A percentile compares a stretch with the other conserved stretches of the same genome.
Conservation (phyloP, 2,329 filamentous ascomycete genomes). For the Hymenoscyphus infarciens region DNA sequence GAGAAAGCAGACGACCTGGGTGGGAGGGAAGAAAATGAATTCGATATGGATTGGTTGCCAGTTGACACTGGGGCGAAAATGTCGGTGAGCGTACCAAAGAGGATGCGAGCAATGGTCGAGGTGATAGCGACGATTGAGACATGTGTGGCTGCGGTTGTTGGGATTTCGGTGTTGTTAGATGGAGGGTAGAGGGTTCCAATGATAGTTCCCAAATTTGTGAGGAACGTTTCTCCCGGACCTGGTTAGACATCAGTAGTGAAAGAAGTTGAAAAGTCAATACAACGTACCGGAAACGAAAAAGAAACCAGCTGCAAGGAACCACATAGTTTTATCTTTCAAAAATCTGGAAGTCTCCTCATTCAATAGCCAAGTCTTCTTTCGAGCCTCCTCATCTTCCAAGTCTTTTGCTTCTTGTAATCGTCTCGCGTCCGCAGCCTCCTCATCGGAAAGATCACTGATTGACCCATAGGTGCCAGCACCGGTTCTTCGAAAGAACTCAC, state of each 20-base stretch:
- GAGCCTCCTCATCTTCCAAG: constrained; percentile 44
- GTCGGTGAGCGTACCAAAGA: constrained; percentile 86
- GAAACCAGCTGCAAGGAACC: constrained; percentile 87
- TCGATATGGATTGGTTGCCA: constrained; percentile 25
- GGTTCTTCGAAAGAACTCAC: constrained; percentile 64
- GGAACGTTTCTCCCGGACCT: constrained; percentile 94
- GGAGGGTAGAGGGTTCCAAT: constrained; percentile 77
- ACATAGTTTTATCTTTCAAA: constrained; percentile 88
- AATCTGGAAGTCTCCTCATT: constrained; percentile 89
- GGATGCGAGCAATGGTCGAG: constrained; percentile 83
- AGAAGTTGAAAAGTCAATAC: not conserved
- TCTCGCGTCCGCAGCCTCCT: constrained; percentile 44
- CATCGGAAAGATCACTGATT: constrained; percentile 38
- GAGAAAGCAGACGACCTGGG: constrained; percentile 42
- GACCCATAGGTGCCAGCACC: constrained; percentile 61
- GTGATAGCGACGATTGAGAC: constrained; percentile 90
- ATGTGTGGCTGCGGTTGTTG: constrained; percentile 68
- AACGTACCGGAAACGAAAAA: constrained; percentile 62
- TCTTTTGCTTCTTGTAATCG: constrained; percentile 30
- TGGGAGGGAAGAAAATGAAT: constrained; percentile 38
- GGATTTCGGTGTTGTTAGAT: constrained; percentile 43
- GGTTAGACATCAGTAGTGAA: constrained; percentile 18
- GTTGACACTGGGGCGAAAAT: constrained; percentile 66
- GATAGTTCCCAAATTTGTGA: constrained; percentile 94
- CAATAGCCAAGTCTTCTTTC: constrained; percentile 85